These are phyloP conservation scores for Oropetium thomaeum DNA, from an alignment of 176 grass and related monocot genomes.

Conservation along the genomic window DNA sequence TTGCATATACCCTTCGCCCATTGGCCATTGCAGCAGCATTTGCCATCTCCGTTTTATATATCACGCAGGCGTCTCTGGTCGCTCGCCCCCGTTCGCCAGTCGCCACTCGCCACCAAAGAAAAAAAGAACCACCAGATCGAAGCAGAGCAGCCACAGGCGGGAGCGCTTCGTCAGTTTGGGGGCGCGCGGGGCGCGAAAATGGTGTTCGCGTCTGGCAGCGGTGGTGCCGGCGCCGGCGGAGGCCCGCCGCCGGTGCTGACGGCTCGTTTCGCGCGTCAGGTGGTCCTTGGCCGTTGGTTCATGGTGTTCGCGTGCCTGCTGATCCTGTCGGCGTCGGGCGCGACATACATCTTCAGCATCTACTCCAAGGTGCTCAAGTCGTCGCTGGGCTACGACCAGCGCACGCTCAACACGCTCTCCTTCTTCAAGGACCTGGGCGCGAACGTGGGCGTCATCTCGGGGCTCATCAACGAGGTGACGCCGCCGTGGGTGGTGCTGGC, in stretches of 20 bases:
- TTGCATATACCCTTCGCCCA: no score
- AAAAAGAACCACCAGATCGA: neutral
- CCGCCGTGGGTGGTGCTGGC: conserved; percentile 71
- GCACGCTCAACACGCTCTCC: conserved; percentile 65
- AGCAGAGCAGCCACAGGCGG: neutral
- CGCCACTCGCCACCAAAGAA: no score
- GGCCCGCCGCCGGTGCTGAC: conserved; percentile 5
- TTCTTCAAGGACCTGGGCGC: conserved; percentile 63
- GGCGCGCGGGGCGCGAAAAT: conserved; percentile 33
- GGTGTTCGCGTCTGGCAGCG: conserved; percentile 33
- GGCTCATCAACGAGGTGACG: conserved; percentile 76
- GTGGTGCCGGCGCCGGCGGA: no score
- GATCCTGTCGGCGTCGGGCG: conserved; percentile 59
- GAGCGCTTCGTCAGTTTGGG: no score
- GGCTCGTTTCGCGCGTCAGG: conserved; percentile 42
- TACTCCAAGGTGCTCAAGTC: conserved; percentile 74
- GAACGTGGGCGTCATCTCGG: conserved; percentile 62
- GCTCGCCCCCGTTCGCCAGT: no score
- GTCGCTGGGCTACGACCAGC: conserved; percentile 56
- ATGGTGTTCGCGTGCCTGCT: conserved; percentile 70
- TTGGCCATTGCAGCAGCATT: no score
- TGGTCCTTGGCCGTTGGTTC: conserved; percentile 65
- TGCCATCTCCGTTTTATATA: neutral
- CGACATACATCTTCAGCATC: conserved; percentile 68
- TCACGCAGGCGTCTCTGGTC: neutral